phyloP scores from a whole-genome alignment of 148 eudicot genomes.

The Chenopodium formosanum region DNA sequence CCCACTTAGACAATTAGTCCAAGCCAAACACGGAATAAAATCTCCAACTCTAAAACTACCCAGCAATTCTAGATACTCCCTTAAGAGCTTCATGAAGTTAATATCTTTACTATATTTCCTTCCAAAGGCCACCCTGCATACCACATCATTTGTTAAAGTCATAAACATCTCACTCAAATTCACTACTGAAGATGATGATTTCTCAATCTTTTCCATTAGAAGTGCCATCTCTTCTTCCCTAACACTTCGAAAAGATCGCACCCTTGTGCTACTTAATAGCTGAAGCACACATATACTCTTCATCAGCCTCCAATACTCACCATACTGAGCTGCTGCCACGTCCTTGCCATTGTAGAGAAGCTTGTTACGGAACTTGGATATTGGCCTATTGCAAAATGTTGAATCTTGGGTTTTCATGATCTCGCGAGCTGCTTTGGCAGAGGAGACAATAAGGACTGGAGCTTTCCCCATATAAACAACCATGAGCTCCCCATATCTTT shows the following conservation, averaged over 20 bases:
- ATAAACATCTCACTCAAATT: conserved; percentile 30
- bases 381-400: conserved; percentile 36
- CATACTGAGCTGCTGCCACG: conserved; percentile 32
- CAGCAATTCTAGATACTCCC: conserved; percentile 35
- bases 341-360: conserved; percentile 35
- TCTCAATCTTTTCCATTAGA: conserved; percentile 20
- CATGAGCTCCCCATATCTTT: conserved; percentile 32
- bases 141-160: conserved; percentile 22
- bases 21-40: conserved; percentile 49
- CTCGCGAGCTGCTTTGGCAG: conserved; percentile 41
- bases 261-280: conserved; percentile 41
- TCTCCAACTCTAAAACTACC: conserved; percentile 34
- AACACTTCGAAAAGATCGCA: conserved; percentile 32
- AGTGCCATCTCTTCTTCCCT: conserved; percentile 40
- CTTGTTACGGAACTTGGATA: conserved; percentile 1
- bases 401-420: conserved; percentile 52
- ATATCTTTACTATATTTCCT: conserved; percentile 45
- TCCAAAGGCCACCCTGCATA: conserved; percentile 44
- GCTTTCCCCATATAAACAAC: conserved; percentile 26
- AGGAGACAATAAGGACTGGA: conserved; percentile 40
- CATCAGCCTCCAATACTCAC: conserved; percentile 53
- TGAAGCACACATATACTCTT: conserved; percentile 43
- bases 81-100: conserved; percentile 31
- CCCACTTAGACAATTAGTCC: conserved; percentile 47
- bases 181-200: background rate